A percentile compares a stretch with the other conserved stretches of the same genome.
phyloP scores from a whole-genome alignment of 495 filamentous ascomycete genomes.

The Talaromyces adpressus region DNA sequence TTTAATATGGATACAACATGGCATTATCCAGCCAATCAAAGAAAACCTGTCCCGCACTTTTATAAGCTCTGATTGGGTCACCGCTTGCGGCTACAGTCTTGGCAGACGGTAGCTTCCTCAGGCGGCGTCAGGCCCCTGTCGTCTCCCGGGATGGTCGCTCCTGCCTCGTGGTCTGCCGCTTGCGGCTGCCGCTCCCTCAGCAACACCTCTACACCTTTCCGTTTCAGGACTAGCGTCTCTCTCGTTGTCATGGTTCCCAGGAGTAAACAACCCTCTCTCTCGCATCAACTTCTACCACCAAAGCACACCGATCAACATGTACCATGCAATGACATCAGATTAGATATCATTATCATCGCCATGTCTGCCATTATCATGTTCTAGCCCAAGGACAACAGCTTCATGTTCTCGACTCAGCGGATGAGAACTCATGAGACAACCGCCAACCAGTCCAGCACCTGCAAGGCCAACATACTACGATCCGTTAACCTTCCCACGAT shows the following conservation, averaged over 20 bases:
- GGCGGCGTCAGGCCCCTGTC: conserved; percentile 2
- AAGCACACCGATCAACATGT: background rate
- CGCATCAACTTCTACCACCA: background rate
- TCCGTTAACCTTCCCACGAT: background rate
- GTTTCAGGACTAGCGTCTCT: background rate
- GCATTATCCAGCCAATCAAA: background rate
- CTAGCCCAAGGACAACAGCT: background rate
- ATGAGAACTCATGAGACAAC: conserved; percentile 1
- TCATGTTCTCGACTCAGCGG: conserved; percentile 1
- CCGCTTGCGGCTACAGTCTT: background rate
- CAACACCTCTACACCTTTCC: background rate
- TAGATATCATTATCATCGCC: background rate
- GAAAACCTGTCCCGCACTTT: background rate
- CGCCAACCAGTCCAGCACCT: background rate
- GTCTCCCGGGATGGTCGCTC: background rate
- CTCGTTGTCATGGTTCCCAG: conserved; percentile 1
- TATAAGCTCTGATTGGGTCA: background rate
- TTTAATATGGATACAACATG: background rate
- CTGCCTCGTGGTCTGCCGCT: background rate
- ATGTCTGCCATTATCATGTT: background rate
- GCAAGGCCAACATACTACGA: conserved; percentile 1
- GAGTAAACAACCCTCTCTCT: background rate
- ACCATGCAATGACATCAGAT: background rate
- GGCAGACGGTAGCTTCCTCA: background rate
- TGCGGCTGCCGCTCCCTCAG: background rate